Evolutionary conservation across 495 filamentous ascomycete species (phyloP).

Genomic region (Hyaloscypha bicolor): DNA sequence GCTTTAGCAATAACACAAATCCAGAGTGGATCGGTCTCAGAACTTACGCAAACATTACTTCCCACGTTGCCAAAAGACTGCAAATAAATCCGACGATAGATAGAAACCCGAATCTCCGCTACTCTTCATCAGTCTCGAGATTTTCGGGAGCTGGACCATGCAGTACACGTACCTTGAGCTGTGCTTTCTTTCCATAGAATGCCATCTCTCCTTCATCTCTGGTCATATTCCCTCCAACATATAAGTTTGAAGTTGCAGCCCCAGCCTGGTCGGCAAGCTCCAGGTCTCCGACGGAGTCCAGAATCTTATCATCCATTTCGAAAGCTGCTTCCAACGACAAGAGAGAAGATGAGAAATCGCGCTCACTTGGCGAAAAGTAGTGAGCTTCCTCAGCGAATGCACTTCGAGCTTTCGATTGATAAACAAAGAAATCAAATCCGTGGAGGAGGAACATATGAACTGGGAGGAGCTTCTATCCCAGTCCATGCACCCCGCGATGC

Average conservation of each 20-base stretch:
- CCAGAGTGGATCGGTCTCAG: neutral
- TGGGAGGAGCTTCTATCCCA: neutral
- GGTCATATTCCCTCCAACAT: neutral
- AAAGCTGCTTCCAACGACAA: neutral
- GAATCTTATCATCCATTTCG: neutral
- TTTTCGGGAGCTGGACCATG: neutral
- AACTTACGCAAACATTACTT: slow-evolving; percentile 16
- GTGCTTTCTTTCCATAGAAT: slow-evolving; percentile 15
- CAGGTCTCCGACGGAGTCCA: neutral
- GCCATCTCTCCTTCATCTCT: slow-evolving; percentile 19
- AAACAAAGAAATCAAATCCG: neutral
- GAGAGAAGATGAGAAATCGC: neutral
- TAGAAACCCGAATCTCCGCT: slow-evolving; percentile 21
- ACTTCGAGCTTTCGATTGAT: neutral
- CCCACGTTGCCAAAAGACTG: slow-evolving; percentile 18
- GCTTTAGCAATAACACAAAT: neutral
- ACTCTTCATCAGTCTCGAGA: slow-evolving; percentile 20
- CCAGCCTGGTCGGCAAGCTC: neutral
- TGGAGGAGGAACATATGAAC: neutral
- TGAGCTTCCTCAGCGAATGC: neutral
- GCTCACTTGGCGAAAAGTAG: neutral
- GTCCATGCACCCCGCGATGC: neutral
- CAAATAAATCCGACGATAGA: slow-evolving; percentile 19
- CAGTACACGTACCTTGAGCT: slow-evolving; percentile 23
- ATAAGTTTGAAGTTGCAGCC: neutral